Percentiles rank a stretch among this genome's conserved stretches.
Conservation (phyloP, 164 flowering plant species). For the Hamamelis virginiana region DNA sequence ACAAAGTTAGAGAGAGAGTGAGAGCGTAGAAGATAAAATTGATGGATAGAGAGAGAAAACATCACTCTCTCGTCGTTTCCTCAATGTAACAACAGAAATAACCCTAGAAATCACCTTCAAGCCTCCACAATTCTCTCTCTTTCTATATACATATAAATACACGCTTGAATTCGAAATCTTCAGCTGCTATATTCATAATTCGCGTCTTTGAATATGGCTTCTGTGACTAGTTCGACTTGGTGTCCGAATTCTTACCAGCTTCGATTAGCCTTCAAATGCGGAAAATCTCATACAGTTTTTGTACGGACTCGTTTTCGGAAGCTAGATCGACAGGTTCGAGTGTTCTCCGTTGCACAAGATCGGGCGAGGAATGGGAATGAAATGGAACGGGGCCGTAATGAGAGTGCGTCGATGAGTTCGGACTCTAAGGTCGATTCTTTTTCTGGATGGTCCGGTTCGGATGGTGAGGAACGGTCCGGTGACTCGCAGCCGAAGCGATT, state of each 20-base stretch:
- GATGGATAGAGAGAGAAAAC: background rate
- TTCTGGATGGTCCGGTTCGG: conserved; percentile 46
- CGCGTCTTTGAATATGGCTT: conserved; percentile 33
- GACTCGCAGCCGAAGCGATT: conserved; percentile 30
- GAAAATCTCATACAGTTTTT: conserved; percentile 18
- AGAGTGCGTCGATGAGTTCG: conserved; percentile 27
- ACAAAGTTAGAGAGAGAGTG: background rate
- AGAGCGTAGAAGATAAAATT: background rate
- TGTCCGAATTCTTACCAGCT: conserved; percentile 72
- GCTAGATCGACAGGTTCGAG: conserved; percentile 18
- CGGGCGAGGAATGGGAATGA: conserved; percentile 15
- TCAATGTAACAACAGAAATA: background rate
- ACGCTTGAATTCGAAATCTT: background rate
- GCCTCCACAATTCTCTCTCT: background rate
- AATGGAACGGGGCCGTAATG: conserved; percentile 19
- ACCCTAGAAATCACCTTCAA: conserved; percentile 7
- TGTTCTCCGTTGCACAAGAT: conserved; percentile 16
- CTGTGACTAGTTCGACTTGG: conserved; percentile 32
- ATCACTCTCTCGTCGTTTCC: background rate
- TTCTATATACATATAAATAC: background rate
- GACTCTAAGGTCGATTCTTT: conserved; percentile 31
- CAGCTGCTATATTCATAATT: background rate
- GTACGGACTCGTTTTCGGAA: conserved; percentile 19
- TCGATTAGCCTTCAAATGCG: conserved; percentile 43
- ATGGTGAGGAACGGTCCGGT: conserved; percentile 20